A percentile compares a stretch with the other conserved stretches of the same genome.
These are phyloP conservation scores for Coniosporium apollinis DNA, from an alignment of 495 filamentous ascomycete species.

Conservation along the genomic window DNA sequence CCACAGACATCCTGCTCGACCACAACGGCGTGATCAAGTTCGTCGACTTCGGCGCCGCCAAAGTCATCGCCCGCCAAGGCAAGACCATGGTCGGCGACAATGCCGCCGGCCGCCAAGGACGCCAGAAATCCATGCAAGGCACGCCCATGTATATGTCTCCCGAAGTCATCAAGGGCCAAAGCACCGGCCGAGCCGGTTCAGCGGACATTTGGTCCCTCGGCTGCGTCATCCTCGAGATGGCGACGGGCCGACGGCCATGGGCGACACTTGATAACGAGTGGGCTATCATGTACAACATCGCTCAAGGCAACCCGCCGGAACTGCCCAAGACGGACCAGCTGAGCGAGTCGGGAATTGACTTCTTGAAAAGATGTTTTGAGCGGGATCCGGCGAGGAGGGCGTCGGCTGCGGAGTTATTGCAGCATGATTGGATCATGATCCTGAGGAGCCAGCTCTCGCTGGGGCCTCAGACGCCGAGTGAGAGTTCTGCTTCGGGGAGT, in stretches of 20 bases:
- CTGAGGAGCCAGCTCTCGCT: conserved; percentile 44
- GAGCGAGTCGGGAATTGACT: conserved; percentile 69
- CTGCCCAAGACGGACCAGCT: conserved; percentile 72
- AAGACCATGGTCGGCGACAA: conserved; percentile 58
- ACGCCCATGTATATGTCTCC: conserved; percentile 99
- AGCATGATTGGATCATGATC: conserved; percentile 86
- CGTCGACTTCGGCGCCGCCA: conserved; percentile 95
- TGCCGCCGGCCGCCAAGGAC: conserved; percentile 32
- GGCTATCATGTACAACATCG: conserved; percentile 99
- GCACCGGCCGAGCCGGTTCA: conserved; percentile 57
- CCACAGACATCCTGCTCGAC: conserved; percentile 75
- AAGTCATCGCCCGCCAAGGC: conserved; percentile 88
- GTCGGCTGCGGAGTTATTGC: conserved; percentile 74
- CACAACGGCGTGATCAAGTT: conserved; percentile 98
- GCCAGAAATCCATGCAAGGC: conserved; percentile 78
- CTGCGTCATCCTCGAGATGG: conserved; percentile 96
- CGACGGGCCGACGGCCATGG: conserved; percentile 88
- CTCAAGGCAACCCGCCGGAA: conserved; percentile 81
- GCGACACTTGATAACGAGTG: conserved; percentile 97
- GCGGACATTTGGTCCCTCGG: conserved; percentile 96
- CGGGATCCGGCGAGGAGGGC: conserved; percentile 65
- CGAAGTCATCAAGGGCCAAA: conserved; percentile 85
- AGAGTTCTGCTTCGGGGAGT: conserved; percentile 6
- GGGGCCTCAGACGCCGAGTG: conserved; percentile 31
- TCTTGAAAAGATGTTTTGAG: conserved; percentile 73